These are phyloP conservation scores for Mesembryanthemum crystallinum DNA, from an alignment of 148 eudicot species.

Conservation along the genomic window DNA sequence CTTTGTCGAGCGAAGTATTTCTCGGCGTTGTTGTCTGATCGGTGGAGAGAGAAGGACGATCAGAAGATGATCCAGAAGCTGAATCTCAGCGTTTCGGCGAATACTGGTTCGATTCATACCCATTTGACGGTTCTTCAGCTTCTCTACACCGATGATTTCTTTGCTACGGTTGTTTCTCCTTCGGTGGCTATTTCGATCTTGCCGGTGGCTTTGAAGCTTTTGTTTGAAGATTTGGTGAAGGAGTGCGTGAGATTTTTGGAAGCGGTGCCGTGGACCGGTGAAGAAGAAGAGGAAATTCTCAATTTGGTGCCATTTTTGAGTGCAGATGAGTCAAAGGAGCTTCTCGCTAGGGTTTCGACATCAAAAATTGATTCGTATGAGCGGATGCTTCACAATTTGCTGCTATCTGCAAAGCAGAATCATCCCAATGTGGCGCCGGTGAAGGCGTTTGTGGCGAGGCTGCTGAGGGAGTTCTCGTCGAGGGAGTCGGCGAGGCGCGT, in stretches of 20 bases:
- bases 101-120: conserved; percentile 40
- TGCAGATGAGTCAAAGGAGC: conserved; percentile 56
- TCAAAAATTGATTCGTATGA: conserved; percentile 41
- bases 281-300: conserved; percentile 59
- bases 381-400: conserved; percentile 69
- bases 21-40: conserved; percentile 62
- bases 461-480: conserved; percentile 67
- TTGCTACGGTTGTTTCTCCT: conserved; percentile 29
- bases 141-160: conserved; percentile 54
- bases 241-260: conserved; percentile 67
- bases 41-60: conserved; percentile 56
- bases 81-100: conserved; percentile 41
- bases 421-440: conserved; percentile 74
- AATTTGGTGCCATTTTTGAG: conserved; percentile 47
- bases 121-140: conserved; percentile 54
- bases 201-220: conserved; percentile 63
- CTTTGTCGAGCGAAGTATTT: conserved; percentile 69
- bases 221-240: conserved; percentile 73
- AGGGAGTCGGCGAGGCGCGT: conserved; percentile 61
- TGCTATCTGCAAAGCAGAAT: conserved; percentile 59
- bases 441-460: conserved; percentile 84
- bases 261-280: conserved; percentile 92
- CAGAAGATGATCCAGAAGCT: conserved; percentile 20
- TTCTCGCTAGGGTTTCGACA: conserved; percentile 66
- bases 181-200: conserved; percentile 46